These are phyloP conservation scores for Sporothrix brunneoviolacea DNA, from an alignment of 2,329 filamentous ascomycete genomes.

Conservation along the genomic window DNA sequence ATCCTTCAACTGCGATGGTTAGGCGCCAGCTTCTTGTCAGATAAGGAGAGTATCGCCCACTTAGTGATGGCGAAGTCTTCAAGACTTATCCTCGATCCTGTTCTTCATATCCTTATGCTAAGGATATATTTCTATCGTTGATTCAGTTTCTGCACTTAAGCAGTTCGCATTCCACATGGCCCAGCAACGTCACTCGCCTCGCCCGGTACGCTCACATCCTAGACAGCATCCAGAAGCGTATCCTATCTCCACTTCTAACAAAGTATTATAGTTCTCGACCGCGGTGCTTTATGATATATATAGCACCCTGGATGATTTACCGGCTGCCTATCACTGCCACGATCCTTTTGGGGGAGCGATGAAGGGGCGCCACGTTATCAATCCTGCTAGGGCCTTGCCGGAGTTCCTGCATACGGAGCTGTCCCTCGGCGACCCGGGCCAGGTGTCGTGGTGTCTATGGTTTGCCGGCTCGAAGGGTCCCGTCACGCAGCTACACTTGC, in stretches of 20 bases:
- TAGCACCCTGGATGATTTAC: slow-evolving; percentile 10
- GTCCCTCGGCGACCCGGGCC: neutral
- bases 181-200: neutral
- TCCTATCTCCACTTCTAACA: slow-evolving; percentile 6
- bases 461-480: slow-evolving; percentile 1
- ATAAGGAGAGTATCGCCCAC: no score
- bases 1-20: no score
- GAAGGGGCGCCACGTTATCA: slow-evolving; percentile 4
- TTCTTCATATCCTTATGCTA: no score
- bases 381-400: neutral
- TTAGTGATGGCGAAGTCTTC: no score
- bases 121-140: no score
- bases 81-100: no score
- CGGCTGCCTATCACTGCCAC: neutral
- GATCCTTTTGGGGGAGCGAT: no score
- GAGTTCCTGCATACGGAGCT: slow-evolving; percentile 1
- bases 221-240: neutral
- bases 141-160: no score
- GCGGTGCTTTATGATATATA: slow-evolving; percentile 8
- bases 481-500: slow-evolving; percentile 1
- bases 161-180: no score
- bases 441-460: slow-evolving; percentile 2
- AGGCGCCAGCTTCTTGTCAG: no score
- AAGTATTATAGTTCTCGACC: slow-evolving; percentile 9
- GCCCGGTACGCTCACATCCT: neutral